phyloP scores from a whole-genome alignment of 768 basidiomycete genomes.

The Holtermannia corniformis region DNA sequence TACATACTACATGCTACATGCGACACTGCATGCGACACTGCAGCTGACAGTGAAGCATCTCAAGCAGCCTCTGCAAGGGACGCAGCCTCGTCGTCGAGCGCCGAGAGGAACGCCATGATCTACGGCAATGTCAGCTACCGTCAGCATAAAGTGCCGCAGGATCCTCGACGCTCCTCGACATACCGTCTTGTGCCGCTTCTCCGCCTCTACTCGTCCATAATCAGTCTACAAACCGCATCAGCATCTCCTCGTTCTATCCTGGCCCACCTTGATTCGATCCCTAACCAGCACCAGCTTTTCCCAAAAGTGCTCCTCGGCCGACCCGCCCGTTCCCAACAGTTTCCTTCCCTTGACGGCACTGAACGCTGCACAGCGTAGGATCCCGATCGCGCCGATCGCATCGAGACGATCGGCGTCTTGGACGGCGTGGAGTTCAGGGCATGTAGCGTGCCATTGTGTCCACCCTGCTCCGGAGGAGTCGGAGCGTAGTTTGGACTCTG shows the following conservation, averaged over 20 bases:
- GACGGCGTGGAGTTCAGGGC: conserved; percentile 68
- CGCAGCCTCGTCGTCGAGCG: conserved; percentile 43
- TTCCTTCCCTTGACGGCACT: conserved; percentile 27
- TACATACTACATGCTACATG: too few species aligned
- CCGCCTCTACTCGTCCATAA: conserved; percentile 58
- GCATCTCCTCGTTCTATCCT: too few species aligned
- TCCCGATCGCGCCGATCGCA: conserved; percentile 70
- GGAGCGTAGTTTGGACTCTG: conserved; percentile 58
- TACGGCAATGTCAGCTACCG: too few species aligned
- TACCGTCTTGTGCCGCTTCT: conserved; percentile 63
- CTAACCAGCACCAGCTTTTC: conserved; percentile 72
- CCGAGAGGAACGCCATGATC: conserved; percentile 57
- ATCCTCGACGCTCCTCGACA: conserved; percentile 28
- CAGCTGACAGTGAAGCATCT: conserved; percentile 5
- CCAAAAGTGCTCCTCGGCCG: conserved; percentile 72
- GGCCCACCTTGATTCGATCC: conserved; percentile 54
- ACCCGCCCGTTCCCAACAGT: conserved; percentile 46
- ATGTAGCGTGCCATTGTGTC: conserved; percentile 59
- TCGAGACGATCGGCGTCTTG: conserved; percentile 73
- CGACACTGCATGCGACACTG: too few species aligned
- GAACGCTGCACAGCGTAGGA: conserved; percentile 61
- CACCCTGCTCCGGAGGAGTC: conserved; percentile 50
- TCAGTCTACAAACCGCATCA: conserved; percentile 45
- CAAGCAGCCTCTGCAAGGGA: too few species aligned
- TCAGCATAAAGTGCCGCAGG: too few species aligned